Percentiles rank a stretch among this genome's conserved stretches.
Conservation (phyloP, 164 flowering plant genomes). For the Vitis riparia region DNA sequence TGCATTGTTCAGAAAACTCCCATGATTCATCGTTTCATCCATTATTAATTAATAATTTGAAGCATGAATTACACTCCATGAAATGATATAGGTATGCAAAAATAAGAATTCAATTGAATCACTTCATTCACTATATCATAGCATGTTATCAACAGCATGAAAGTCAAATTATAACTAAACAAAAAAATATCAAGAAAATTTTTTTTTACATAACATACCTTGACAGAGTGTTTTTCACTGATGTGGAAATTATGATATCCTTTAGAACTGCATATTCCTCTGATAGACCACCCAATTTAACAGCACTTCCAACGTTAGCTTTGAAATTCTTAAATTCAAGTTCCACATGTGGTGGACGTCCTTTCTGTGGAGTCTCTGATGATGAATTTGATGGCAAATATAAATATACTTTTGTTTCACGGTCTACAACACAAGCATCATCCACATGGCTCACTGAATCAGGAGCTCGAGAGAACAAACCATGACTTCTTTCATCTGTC, state of each 20-base stretch:
- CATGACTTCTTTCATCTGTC: constrained; percentile 6
- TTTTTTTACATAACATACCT: constrained; percentile 36
- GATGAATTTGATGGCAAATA: constrained; percentile 20
- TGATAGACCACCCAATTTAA: constrained; percentile 79
- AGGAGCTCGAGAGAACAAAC: constrained; percentile 11
- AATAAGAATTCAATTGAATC: too few species aligned
- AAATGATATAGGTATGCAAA: too few species aligned
- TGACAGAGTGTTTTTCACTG: constrained; percentile 46
- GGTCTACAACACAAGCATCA: constrained; percentile 48
- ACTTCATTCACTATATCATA: too few species aligned
- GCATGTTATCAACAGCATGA: too few species aligned
- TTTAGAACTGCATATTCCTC: constrained; percentile 64
- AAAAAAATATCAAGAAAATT: not conserved
- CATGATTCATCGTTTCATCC: too few species aligned
- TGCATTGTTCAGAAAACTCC: too few species aligned
- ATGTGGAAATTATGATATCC: constrained; percentile 62
- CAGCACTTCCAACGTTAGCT: constrained; percentile 17
- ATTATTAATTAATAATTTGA: too few species aligned
- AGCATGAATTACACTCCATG: too few species aligned
- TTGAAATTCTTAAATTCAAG: constrained; percentile 15
- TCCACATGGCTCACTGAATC: constrained; percentile 16
- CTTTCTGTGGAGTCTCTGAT: constrained; percentile 18
- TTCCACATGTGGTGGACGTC: constrained; percentile 15
- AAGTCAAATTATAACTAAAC: too few species aligned
- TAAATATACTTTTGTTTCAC: constrained; percentile 52